Evolutionary conservation across 306 rosid genomes (phyloP), one percentile per base, ranked within the genome.

Genomic region (Quercus aquifolioides): DNA sequence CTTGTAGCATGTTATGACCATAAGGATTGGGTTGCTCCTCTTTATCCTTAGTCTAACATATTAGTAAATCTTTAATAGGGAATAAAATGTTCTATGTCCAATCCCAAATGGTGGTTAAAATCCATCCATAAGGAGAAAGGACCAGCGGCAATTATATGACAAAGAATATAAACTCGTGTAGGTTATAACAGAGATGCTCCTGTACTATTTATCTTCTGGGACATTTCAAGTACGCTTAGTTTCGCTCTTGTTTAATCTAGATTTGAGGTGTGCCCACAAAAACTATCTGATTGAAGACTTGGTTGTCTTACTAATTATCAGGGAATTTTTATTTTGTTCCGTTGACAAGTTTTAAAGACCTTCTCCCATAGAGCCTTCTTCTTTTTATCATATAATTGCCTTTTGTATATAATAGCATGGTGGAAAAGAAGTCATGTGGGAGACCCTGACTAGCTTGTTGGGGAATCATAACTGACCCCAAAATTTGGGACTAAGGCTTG

Each of bases 1-100:
- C 74, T 49, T 75, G 54, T 57, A 31, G 59, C 21, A 75, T 71
- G 65, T 65, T 71, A 67, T 82, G 3, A 18, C 63, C 33, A 18
- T 20, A 54, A 30, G 77, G 68, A 63, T n/a, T 52, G 15, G 74
- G 65, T 72, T 54, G 26, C 23, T 5, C 72, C 73, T 33, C 69
- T 2, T 63, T 33, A 8, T 1, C 43, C 6, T 63, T 28, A 14
- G 8, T 13, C 54, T 63, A 28, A 30, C 7, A 23, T 59, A 23
- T 59, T 11, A 59, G 26, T 26, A 20, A 11, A n/a, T 13, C 23
- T 23, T 4, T 17, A 59, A 59, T 21, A 23, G 65, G 65, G 65
- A 23, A 23, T 26, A 11, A 59, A 59, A 25, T 11, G 31, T 11
- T 8, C 23, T 23, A 21, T 59, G 30, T 59, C 30, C 12, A 18